These are phyloP conservation scores for Mortierella sp. DNA, from an alignment of 371 early-diverging fungal species.

Conservation along the genomic window DNA sequence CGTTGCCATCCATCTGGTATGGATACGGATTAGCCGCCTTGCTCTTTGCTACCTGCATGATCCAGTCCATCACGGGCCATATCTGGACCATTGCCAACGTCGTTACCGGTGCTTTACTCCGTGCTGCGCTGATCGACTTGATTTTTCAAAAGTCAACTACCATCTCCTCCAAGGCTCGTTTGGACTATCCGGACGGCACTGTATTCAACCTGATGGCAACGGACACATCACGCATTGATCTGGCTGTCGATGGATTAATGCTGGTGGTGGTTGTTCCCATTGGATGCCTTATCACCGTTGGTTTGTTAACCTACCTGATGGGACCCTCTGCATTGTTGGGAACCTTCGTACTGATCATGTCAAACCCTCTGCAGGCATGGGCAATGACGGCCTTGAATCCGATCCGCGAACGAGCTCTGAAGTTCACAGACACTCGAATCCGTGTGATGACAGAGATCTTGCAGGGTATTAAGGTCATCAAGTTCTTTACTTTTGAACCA, in stretches of 20 bases:
- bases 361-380: slow-evolving; percentile 51
- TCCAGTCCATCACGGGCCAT: slow-evolving; percentile 10
- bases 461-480: slow-evolving; percentile 58
- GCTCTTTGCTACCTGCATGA: slow-evolving; percentile 25
- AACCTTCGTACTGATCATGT: slow-evolving; percentile 54
- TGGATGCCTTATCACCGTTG: slow-evolving; percentile 53
- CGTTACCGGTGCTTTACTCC: slow-evolving; percentile 51
- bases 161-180: slow-evolving; percentile 36
- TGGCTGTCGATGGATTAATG: slow-evolving; percentile 53
- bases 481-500: slow-evolving; percentile 67
- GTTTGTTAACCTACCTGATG: slow-evolving; percentile 47
- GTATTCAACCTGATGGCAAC: slow-evolving; percentile 81
- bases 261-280: slow-evolving; percentile 57
- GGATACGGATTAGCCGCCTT: slow-evolving; percentile 39
- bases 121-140: slow-evolving; percentile 60
- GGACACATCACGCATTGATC: slow-evolving; percentile 67
- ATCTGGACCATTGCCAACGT: slow-evolving; percentile 25
- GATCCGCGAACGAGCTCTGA: slow-evolving; percentile 49
- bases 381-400: slow-evolving; percentile 38
- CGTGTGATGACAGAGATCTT: slow-evolving; percentile 56
- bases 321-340: slow-evolving; percentile 67
- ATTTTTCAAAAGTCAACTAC: slow-evolving; percentile 68
- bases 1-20: slow-evolving; percentile 30
- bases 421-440: slow-evolving; percentile 54
- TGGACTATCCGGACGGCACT: slow-evolving; percentile 65